Evolutionary conservation across 305 asterid genomes (phyloP), one percentile per base, ranked within the genome.

Genomic region (Fraxinus floribunda): DNA sequence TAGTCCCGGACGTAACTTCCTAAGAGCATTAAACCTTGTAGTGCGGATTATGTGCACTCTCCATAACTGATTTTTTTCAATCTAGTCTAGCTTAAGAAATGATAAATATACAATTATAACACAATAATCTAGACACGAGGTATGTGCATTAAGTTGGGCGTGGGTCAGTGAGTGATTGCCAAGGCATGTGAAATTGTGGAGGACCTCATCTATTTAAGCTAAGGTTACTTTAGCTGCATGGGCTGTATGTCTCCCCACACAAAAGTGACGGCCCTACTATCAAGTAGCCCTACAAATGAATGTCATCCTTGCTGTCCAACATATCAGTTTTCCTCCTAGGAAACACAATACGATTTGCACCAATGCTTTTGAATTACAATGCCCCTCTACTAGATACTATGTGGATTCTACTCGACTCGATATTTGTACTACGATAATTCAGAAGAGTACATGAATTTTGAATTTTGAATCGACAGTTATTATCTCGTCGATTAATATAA

Each of bases 271-370:
- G 52, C 52, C 55, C 3, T 8, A 39, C 49, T 39, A 62, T 18
- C 75, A 38, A 83, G 81, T 57, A 26, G 71, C 78, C 57, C 60
- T 4, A 16, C 60, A 55, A 55, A 18, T 57, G 68, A 18, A 57
- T 18, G 29, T 57, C 80, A 20, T 86, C 88, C 81, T 83, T 38
- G 89, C 89, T 86, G 88, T 89, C 90, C 84, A 88, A 70, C 83
- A 84, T 78, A 83, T 85, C 66, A 90, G 95, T 86, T 85, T 85
- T 89, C 91, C 89, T 92, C 90, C 89, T 41, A 88, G 93, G 93
- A 90, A 86, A 90, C 91, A 89, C 84, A 78, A 52, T 16, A 52
- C 20, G 2, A 52, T 16, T 4, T 52, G 22, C 22, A 4, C 18
- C 18, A 16, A 15, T 49, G 20, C 20, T 13, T 11, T 44, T 44